Conservation (phyloP, 1,139 yeast genomes). For the Blastobotrys proliferans region DNA sequence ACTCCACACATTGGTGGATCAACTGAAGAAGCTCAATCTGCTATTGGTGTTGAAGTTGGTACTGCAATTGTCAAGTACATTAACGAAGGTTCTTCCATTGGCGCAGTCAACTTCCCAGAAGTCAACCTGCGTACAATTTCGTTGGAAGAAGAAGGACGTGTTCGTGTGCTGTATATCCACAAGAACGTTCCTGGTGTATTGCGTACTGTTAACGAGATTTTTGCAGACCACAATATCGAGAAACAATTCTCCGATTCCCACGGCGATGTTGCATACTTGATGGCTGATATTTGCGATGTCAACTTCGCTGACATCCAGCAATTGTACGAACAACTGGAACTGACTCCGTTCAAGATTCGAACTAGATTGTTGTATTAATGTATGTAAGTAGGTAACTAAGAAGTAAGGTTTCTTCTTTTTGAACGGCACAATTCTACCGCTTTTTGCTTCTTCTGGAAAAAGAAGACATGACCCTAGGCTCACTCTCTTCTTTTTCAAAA, state of each 20-base stretch:
- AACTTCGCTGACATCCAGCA: constrained; percentile 75
- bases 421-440: no score
- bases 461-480: no score
- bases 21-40: constrained; percentile 97
- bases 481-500: no score
- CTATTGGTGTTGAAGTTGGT: constrained; percentile 95
- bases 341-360: constrained; percentile 86
- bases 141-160: constrained; percentile 76
- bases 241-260: constrained; percentile 95
- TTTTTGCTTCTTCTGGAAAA: no score
- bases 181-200: constrained; percentile 99
- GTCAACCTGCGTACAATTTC: constrained; percentile 86
- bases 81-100: constrained; percentile 93
- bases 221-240: constrained; percentile 93
- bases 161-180: constrained; percentile 93
- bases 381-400: background rate
- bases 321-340: constrained; percentile 79
- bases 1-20: constrained; percentile 99
- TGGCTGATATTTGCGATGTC: constrained; percentile 96
- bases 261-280: constrained; percentile 93
- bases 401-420: no score
- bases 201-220: constrained; percentile 93
- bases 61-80: constrained; percentile 82
- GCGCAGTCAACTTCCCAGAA: constrained; percentile 99
- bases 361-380: constrained; percentile 80